These are phyloP conservation scores for Galerina sulciceps DNA, from an alignment of 768 basidiomycete species.

Conservation along the genomic window DNA sequence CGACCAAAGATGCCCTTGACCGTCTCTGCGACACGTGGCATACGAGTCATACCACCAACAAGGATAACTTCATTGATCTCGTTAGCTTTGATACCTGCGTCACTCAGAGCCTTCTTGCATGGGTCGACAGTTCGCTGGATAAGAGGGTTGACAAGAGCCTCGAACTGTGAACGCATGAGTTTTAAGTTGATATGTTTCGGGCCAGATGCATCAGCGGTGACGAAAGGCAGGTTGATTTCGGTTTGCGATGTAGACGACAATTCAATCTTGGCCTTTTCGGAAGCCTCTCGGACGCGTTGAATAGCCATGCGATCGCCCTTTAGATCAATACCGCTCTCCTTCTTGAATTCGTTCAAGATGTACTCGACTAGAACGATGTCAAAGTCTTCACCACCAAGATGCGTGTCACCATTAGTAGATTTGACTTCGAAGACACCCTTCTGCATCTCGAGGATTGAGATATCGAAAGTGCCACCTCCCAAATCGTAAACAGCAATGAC, in stretches of 20 bases:
- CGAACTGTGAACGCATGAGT: slow-evolving; percentile 88
- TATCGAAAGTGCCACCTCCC: slow-evolving; percentile 99
- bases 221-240: slow-evolving; percentile 97
- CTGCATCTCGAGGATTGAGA: slow-evolving; percentile 99
- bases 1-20: slow-evolving; percentile 94
- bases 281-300: slow-evolving; percentile 98
- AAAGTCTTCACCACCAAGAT: slow-evolving; percentile 96
- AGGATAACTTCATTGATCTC: slow-evolving; percentile 97
- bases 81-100: slow-evolving; percentile 90
- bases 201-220: slow-evolving; percentile 93
- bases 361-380: slow-evolving; percentile 88
- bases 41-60: slow-evolving; percentile 98
- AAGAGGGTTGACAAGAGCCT: slow-evolving; percentile 79
- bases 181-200: slow-evolving; percentile 97
- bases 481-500: slow-evolving; percentile 98
- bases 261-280: slow-evolving; percentile 99
- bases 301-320: slow-evolving; percentile 92
- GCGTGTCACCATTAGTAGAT: slow-evolving; percentile 99
- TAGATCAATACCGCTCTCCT: slow-evolving; percentile 84
- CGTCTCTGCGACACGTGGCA: slow-evolving; percentile 94
- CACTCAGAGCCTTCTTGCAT: slow-evolving; percentile 95
- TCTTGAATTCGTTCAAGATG: slow-evolving; percentile 93
- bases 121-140: slow-evolving; percentile 92
- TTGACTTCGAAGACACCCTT: slow-evolving; percentile 99
- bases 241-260: slow-evolving; percentile 94